These are phyloP conservation scores for Huntiella decipiens DNA, from an alignment of 2,329 filamentous ascomycete species.

Conservation along the genomic window DNA sequence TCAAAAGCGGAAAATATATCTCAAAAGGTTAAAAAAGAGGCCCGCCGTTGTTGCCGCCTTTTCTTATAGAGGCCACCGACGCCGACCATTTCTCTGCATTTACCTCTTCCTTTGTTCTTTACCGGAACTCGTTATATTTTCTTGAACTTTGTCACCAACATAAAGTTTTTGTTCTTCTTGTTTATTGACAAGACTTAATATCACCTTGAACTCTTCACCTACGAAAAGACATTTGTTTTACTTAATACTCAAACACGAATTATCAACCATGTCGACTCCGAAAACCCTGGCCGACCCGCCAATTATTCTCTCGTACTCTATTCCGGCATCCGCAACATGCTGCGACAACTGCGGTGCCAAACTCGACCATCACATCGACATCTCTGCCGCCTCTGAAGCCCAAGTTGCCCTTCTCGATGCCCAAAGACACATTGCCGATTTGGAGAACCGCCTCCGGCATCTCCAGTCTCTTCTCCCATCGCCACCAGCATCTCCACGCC, in stretches of 20 bases:
- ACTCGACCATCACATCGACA: constrained; percentile 16
- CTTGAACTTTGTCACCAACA: no score
- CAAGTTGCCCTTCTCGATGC: constrained; percentile 19
- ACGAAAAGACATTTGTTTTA: not conserved
- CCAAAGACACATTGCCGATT: constrained; percentile 43
- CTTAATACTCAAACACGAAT: no score
- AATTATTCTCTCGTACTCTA: constrained; percentile 8
- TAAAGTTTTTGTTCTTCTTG: no score
- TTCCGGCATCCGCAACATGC: constrained; percentile 18
- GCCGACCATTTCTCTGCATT: no score
- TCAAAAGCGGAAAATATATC: no score
- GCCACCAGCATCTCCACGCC: constrained; percentile 56
- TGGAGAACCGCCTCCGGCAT: constrained; percentile 50
- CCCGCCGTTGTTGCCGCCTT: no score
- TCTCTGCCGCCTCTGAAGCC: constrained; percentile 12
- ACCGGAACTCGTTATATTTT: no score
- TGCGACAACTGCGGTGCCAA: constrained; percentile 33
- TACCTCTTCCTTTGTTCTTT: no score
- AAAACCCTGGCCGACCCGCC: constrained; percentile 5
- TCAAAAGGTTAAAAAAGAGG: no score
- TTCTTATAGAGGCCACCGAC: no score
- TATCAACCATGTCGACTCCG: constrained; percentile 1
- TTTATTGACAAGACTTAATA: no score
- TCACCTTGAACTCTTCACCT: not conserved
- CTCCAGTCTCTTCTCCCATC: constrained; percentile 38